Conservation (phyloP, 768 basidiomycete species). For the Mycena venus region DNA sequence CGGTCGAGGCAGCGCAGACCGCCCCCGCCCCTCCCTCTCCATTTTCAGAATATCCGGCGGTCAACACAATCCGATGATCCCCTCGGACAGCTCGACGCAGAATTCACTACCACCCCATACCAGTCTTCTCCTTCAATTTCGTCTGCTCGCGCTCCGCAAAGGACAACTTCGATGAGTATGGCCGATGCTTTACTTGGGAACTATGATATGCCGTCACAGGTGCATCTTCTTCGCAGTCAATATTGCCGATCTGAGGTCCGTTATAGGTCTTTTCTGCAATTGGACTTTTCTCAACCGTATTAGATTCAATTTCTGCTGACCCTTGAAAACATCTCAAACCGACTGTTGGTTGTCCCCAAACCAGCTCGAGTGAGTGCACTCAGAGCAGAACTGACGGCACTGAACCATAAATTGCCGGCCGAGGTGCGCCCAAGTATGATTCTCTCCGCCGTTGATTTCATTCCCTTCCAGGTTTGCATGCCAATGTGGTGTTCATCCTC, state of each 20-base stretch:
- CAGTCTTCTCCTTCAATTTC: slow-evolving; percentile 82
- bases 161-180: slow-evolving; percentile 56
- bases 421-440: slow-evolving; percentile 69
- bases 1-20: slow-evolving; percentile 78
- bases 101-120: slow-evolving; percentile 61
- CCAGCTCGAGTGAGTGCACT: slow-evolving; percentile 97
- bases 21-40: slow-evolving; percentile 79
- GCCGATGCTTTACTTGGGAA: slow-evolving; percentile 73
- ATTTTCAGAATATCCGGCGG: slow-evolving; percentile 64
- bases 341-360: slow-evolving; percentile 91
- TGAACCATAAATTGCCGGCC: slow-evolving; percentile 97
- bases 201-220: slow-evolving; percentile 78
- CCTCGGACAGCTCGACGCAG: slow-evolving; percentile 74
- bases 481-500: slow-evolving; percentile 90
- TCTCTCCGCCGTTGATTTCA: slow-evolving; percentile 13
- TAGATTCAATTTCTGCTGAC: slow-evolving; percentile 90
- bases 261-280: slow-evolving; percentile 20
- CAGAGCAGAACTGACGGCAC: slow-evolving; percentile 92
- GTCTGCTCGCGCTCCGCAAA: slow-evolving; percentile 58
- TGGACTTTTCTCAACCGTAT: slow-evolving; percentile 30
- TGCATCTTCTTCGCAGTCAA: slow-evolving; percentile 83
- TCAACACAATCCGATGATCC: slow-evolving; percentile 80
- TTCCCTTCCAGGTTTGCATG: slow-evolving; percentile 76
- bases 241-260: slow-evolving; percentile 90
- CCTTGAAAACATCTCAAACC: slow-evolving; percentile 93